Conservation (phyloP, 768 basidiomycete genomes). For the Termitomyces titanicus region DNA sequence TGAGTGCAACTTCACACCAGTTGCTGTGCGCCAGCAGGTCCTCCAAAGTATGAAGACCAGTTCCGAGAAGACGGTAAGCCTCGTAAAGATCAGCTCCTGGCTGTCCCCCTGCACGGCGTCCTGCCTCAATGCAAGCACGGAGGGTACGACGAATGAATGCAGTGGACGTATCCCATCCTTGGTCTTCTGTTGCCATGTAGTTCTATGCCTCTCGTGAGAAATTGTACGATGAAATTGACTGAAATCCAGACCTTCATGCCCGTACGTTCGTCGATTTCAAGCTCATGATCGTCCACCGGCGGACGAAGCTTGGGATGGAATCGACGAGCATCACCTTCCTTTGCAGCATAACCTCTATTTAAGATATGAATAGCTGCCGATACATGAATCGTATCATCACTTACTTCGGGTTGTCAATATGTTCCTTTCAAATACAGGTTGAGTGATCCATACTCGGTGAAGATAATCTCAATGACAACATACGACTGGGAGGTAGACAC, state of each 20-base stretch:
- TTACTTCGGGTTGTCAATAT: constrained; percentile 77
- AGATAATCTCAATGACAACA: constrained; percentile 15
- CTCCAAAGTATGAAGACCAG: constrained; percentile 65
- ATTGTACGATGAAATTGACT: neutral
- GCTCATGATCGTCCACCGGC: constrained; percentile 67
- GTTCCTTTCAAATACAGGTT: constrained; percentile 40
- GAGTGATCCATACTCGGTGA: neutral
- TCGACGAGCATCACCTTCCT: constrained; percentile 66
- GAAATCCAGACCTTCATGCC: constrained; percentile 65
- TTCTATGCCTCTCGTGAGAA: constrained; percentile 38
- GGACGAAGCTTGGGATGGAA: constrained; percentile 72
- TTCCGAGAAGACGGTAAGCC: constrained; percentile 69
- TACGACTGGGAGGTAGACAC: constrained; percentile 72
- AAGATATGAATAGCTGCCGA: neutral
- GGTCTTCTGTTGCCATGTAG: constrained; percentile 70
- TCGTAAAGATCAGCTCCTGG: constrained; percentile 59
- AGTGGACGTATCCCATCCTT: constrained; percentile 73
- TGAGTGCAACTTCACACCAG: constrained; percentile 73
- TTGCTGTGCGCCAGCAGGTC: constrained; percentile 78
- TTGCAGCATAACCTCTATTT: constrained; percentile 60
- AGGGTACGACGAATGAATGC: constrained; percentile 63
- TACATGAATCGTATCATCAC: neutral
- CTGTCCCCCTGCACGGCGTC: constrained; percentile 51
- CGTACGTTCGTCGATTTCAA: constrained; percentile 70
- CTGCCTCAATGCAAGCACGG: constrained; percentile 61